Percentiles rank a stretch among this genome's conserved stretches.
Evolutionary conservation across 306 rosid species (phyloP).

Genomic region (Castanea sativa): DNA sequence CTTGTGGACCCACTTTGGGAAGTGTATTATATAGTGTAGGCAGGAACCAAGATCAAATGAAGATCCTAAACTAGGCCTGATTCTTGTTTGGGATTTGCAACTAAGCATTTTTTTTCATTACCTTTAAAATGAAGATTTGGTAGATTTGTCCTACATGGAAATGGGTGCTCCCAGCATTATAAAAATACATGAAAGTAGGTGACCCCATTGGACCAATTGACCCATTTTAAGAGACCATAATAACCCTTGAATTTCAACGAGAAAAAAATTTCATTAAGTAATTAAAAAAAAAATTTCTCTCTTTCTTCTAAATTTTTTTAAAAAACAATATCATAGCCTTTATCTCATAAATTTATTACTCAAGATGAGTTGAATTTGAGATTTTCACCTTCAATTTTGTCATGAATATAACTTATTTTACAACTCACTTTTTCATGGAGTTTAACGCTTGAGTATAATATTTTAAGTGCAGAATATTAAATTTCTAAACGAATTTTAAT

Average conservation of each 20-base stretch:
- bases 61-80: conserved; percentile 24
- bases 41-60: conserved; percentile 27
- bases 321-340: too few species aligned
- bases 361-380: too few species aligned
- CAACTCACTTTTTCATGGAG: too few species aligned
- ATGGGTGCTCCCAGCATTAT: conserved; percentile 3
- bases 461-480: too few species aligned
- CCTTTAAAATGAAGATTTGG: conserved; percentile 27
- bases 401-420: too few species aligned
- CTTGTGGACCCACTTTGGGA: conserved; percentile 15
- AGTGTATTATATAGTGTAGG: background rate
- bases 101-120: conserved; percentile 16
- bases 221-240: background rate
- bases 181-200: conserved; percentile 18
- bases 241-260: background rate
- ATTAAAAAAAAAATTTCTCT: background rate
- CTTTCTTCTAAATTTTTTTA: background rate
- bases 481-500: too few species aligned
- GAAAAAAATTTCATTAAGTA: too few species aligned
- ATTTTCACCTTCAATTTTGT: too few species aligned
- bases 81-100: conserved; percentile 36
- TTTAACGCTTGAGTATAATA: too few species aligned
- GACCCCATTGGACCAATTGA: background rate
- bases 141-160: conserved; percentile 46
- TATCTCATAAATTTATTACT: too few species aligned